phyloP scores from a whole-genome alignment of 345 rosid genomes.

The Hevea brasiliensis region DNA sequence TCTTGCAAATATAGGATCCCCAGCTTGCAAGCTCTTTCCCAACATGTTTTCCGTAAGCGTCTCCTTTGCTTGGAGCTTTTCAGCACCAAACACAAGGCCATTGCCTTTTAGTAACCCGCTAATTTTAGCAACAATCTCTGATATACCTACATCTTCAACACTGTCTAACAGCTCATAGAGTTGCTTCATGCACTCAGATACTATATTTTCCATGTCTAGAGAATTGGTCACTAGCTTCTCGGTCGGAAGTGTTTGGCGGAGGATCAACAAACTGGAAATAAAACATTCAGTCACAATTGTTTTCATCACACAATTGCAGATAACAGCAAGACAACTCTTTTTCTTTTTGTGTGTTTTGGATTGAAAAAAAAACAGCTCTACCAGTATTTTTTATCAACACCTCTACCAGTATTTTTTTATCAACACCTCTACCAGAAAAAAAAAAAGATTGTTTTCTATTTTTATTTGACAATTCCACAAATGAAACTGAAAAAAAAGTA shows the following conservation, averaged over 20 bases:
- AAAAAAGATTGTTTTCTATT: too few relatives aligned
- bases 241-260: slow-evolving; percentile 1
- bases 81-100: not conserved
- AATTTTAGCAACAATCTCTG: slow-evolving; percentile 6
- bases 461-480: too few relatives aligned
- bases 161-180: slow-evolving; percentile 6
- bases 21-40: slow-evolving; percentile 16
- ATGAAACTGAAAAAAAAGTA: too few relatives aligned
- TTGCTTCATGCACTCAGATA: not conserved
- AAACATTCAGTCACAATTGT: not conserved
- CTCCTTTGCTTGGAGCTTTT: slow-evolving; percentile 12
- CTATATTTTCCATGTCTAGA: slow-evolving; percentile 7
- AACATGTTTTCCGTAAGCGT: slow-evolving; percentile 13
- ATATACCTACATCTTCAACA: slow-evolving; percentile 8
- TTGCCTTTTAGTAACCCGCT: not conserved
- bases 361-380: too few relatives aligned
- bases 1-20: slow-evolving; percentile 1
- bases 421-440: too few relatives aligned
- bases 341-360: too few relatives aligned
- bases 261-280: slow-evolving; percentile 6
- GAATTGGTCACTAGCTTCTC: slow-evolving; percentile 10
- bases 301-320: slow-evolving; percentile 1
- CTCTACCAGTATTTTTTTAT: too few relatives aligned
- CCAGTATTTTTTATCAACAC: too few relatives aligned
- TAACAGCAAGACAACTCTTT: too few relatives aligned